Conservation (phyloP, 2,329 filamentous ascomycete genomes). For the Penicillium aurantiogriseum region DNA sequence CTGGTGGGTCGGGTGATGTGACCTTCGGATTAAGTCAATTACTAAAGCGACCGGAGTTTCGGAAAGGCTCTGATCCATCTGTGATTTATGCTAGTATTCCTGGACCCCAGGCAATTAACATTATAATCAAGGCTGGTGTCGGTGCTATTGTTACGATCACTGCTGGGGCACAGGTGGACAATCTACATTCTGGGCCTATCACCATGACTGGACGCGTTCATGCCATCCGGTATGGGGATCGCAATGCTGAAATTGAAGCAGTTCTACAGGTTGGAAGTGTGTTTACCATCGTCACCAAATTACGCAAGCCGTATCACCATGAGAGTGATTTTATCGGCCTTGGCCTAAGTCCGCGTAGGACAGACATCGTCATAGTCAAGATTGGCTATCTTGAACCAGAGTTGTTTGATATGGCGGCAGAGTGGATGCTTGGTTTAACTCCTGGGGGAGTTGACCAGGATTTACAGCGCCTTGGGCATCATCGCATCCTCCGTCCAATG, state of each 20-base stretch:
- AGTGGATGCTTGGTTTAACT: slow-evolving; percentile 56
- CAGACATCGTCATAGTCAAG: slow-evolving; percentile 56
- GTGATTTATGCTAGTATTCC: slow-evolving; percentile 57
- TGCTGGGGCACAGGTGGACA: slow-evolving; percentile 52
- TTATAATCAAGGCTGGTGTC: slow-evolving; percentile 47
- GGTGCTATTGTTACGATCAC: slow-evolving; percentile 52
- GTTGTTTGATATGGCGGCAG: slow-evolving; percentile 53
- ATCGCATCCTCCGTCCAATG: slow-evolving; percentile 51
- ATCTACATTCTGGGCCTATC: slow-evolving; percentile 50
- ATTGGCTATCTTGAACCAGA: slow-evolving; percentile 58
- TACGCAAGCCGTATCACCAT: slow-evolving; percentile 55
- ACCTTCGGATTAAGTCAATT: slow-evolving; percentile 52
- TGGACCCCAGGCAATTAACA: slow-evolving; percentile 45
- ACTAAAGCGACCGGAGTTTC: slow-evolving; percentile 49
- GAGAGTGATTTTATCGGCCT: slow-evolving; percentile 54
- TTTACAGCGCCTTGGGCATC: slow-evolving; percentile 49
- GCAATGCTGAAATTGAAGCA: slow-evolving; percentile 48
- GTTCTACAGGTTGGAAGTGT: slow-evolving; percentile 53
- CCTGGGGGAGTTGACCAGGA: slow-evolving; percentile 57
- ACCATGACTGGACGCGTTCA: slow-evolving; percentile 54
- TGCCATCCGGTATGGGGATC: slow-evolving; percentile 52
- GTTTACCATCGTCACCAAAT: slow-evolving; percentile 53
- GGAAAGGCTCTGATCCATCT: slow-evolving; percentile 34
- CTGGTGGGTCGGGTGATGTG: slow-evolving; percentile 55
- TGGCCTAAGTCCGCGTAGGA: slow-evolving; percentile 45